Evolutionary conservation across 169 alveolate species (phyloP), one percentile per base, ranked within the genome.

Genomic region (Plasmodium reichenowi): DNA sequence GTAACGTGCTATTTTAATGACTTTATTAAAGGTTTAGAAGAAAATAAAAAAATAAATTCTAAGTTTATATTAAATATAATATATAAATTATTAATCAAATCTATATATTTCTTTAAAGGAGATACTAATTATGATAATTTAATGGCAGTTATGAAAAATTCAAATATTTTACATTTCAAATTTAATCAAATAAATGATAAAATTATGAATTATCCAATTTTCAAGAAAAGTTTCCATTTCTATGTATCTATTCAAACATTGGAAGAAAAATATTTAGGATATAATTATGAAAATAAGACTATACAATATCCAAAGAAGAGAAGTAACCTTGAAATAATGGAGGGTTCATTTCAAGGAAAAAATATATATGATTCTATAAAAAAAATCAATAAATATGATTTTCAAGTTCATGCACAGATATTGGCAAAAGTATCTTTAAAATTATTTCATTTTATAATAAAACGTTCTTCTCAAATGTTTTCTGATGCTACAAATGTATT

Each of bases 61-160:
- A 50, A 43, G 7, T 86, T 86, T 86, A 52, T 86, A 8, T 64
- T 86, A 71, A 86, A 72, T 50, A 86, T 86, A 29, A 72, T 67
- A n/a, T 72, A 86, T 62, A 86, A 86, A 32, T 52, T 86, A 54
- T 48, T 86, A 24, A 62, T 67, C 24, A 86, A 86, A 72, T 56
- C 92, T n/a, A 56, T 72, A 15, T 86, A 86, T 62, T 86, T 86
- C 48, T 86, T 86, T 74, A 86, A 66, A 71, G 92, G 92, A 3
- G 92, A 86, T 62, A 38, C 5, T 0, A 60, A 22, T 48, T 72
- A 86, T 47, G 75, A 86, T 71, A 86, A 86, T 64, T 86, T 86
- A 59, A 54, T 26, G 13, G 56, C 60, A 13, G 92, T 86, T 86
- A 72, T 86, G 92, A 48, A 72, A 60, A 71, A 86, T 48, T 26